These are phyloP conservation scores for Triadica sebifera DNA, from an alignment of 345 rosid species.

Conservation along the genomic window DNA sequence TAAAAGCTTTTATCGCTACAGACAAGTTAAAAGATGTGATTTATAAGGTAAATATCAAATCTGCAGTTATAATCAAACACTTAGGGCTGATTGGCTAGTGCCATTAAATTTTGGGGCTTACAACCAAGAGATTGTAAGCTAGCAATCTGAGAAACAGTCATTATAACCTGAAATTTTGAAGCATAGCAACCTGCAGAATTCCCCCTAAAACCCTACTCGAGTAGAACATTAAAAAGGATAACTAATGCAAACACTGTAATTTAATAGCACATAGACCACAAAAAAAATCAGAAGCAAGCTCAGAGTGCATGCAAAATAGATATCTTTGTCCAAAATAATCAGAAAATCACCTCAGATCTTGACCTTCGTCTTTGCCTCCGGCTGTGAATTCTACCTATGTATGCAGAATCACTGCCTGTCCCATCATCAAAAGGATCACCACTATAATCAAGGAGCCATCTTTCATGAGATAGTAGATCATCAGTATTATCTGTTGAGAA, in stretches of 20 bases:
- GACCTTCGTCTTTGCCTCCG: conserved; percentile 47
- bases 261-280: neutral
- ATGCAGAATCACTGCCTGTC: conserved; percentile 43
- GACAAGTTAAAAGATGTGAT: neutral
- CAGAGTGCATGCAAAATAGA: neutral
- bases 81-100: neutral
- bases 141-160: neutral
- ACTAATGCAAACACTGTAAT: neutral
- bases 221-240: neutral
- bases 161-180: neutral
- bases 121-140: neutral
- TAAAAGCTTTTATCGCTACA: neutral
- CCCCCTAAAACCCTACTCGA: neutral
- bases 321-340: neutral
- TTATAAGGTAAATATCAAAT: neutral
- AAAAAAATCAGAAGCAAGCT: neutral
- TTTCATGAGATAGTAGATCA: conserved; percentile 41
- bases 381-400: conserved; percentile 45
- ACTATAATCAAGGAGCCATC: conserved; percentile 57
- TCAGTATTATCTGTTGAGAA: conserved; percentile 44
- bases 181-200: neutral
- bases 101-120: neutral
- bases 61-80: neutral
- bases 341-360: conserved; percentile 56
- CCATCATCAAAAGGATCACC: conserved; percentile 43